Evolutionary conservation across 208 protist genomes (phyloP).

Genomic region (Angomonas desouzai): DNA sequence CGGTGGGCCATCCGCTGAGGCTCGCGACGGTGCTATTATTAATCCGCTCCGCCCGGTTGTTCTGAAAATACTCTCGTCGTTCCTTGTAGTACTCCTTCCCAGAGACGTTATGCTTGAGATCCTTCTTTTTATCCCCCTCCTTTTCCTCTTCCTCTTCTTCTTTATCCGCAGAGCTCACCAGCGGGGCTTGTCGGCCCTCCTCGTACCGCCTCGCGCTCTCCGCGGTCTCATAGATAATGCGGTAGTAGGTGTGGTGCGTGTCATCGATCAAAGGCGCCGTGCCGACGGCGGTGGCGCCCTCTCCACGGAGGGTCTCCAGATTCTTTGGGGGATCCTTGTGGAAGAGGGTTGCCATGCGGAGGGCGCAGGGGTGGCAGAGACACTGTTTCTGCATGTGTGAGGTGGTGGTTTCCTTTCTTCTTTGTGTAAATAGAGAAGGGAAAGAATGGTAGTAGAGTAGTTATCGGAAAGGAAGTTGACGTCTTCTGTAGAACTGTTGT

Average conservation of each 20-base stretch:
- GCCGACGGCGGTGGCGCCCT: not conserved
- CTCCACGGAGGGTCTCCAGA: conserved; percentile 4
- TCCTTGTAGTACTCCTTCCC: conserved; percentile 1
- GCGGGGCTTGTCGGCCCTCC: not conserved
- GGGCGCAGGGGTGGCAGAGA: conserved; percentile 73
- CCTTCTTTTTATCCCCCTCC: not conserved
- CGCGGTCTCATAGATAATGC: conserved; percentile 67
- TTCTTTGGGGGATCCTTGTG: conserved; percentile 16
- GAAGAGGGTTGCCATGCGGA: conserved; percentile 85
- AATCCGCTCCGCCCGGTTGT: not conserved
- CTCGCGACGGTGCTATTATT: conserved; percentile 4
- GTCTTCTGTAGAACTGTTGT: too few relatives aligned
- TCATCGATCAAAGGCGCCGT: conserved; percentile 43
- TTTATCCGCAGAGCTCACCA: conserved; percentile 6
- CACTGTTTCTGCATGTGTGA: conserved; percentile 27
- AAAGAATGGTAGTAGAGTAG: too few relatives aligned
- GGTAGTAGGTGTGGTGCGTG: conserved; percentile 55
- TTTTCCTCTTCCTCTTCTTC: conserved; percentile 1
- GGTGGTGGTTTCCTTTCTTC: not conserved
- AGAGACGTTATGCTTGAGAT: not conserved
- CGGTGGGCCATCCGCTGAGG: conserved; percentile 22
- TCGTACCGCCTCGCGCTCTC: conserved; percentile 49
- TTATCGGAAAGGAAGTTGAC: too few relatives aligned
- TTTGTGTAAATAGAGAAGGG: too few relatives aligned
- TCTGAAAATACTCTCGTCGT: not conserved